These are phyloP conservation scores for Tripterygium wilfordii DNA, from an alignment of 177 flowering plant genomes.

Conservation along the genomic window DNA sequence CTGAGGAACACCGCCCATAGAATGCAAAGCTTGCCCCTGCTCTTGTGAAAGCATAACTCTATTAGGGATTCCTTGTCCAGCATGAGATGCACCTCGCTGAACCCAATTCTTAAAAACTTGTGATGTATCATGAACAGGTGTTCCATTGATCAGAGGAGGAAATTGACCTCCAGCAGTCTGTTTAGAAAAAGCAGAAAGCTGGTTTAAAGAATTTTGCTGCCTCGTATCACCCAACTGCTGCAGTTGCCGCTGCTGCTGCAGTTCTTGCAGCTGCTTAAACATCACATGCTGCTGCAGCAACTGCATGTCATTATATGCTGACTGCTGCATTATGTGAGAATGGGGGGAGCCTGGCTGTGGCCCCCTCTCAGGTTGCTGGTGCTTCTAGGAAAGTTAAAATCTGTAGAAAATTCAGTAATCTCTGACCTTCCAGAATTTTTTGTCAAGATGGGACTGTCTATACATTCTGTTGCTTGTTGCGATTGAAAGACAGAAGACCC, in stretches of 20 bases:
- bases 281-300: conserved; percentile 45
- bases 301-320: conserved; percentile 47
- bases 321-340: conserved; percentile 39
- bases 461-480: conserved; percentile 11
- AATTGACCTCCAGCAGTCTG: conserved; percentile 23
- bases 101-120: conserved; percentile 30
- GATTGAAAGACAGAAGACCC: conserved; percentile 6
- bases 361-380: conserved; percentile 41
- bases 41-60: conserved; percentile 33
- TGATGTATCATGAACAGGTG: conserved; percentile 36
- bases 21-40: conserved; percentile 27
- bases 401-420: conserved; percentile 33
- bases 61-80: conserved; percentile 27
- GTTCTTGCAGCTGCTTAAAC: conserved; percentile 48
- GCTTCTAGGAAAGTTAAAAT: conserved; percentile 52
- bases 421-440: conserved; percentile 26
- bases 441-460: conserved; percentile 14
- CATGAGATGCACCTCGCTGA: conserved; percentile 29
- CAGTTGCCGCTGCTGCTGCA: conserved; percentile 47
- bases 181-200: conserved; percentile 22
- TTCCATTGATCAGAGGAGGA: conserved; percentile 23
- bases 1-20: conserved; percentile 40
- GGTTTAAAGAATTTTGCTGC: conserved; percentile 25
- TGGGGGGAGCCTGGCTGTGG: conserved; percentile 42
- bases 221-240: conserved; percentile 32